Base-by-base conservation (phyloP, 2,329 filamentous ascomycete genomes). In the Aspergillus latus region DNA sequence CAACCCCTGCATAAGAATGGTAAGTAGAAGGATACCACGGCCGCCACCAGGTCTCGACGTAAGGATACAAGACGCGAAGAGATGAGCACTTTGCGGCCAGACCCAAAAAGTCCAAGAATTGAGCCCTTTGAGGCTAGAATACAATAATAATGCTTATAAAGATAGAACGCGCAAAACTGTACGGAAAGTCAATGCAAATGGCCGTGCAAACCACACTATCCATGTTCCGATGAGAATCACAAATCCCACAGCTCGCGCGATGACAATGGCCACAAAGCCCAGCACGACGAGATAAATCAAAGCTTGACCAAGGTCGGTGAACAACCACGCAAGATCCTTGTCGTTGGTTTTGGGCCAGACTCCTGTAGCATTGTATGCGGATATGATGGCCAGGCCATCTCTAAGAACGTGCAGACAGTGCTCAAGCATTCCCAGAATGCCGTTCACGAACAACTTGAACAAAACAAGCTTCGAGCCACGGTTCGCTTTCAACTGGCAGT, bases 151-250 rank as follows among this genome's bases (percentile, higher is more conserved):
- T 21, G 40, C n/a, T 65, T 63, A 71, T 49, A 58, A 54, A 28
- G 68, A 58, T 21, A 72, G 43, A 36, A 63, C 64, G 52, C 63
- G 65, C 11, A 66, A 67, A 34, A 72, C 44, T 34, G 61, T 57
- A 11, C 67, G 62, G 47, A 73, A 62, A 6, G 66, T 51, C 67
- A 69, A 72, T 0, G 65, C 66, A 61, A 74, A 68, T 1, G 72
- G 72, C 40, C 58, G 67, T 1, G 64, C 62, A 51, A 74, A 63
- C 73, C 73, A 75, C 10, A 71, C 50, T 29, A 75, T 59, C 73
- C 72, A 75, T 16, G 65, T 68, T 4, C 66, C 68, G 34, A 74
- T 52, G 16, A 73, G 61, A 39, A 72, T 64, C 40, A 73, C 51
- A 32, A 72, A 72, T 1, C 67, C 63, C 3, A 67, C 66, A 48